Evolutionary conservation across 768 basidiomycete genomes (phyloP).

Genomic region (Tulasnella sp.): DNA sequence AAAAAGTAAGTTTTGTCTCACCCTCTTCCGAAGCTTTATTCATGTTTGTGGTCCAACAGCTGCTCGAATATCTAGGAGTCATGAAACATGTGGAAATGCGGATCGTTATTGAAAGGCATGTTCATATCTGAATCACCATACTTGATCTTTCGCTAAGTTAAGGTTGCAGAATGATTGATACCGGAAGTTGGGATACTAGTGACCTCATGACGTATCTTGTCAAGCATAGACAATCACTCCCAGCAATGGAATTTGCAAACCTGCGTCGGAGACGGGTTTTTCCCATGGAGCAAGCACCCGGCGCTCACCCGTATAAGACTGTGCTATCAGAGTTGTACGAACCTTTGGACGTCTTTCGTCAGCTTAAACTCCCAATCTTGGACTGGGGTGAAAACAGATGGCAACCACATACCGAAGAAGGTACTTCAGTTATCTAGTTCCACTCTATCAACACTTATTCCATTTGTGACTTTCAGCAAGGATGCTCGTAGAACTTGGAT

Average conservation of each 20-base stretch:
- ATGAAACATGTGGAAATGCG: conserved; percentile 87
- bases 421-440: conserved; percentile 28
- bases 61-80: conserved; percentile 64
- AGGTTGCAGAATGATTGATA: conserved; percentile 60
- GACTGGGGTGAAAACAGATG: conserved; percentile 84
- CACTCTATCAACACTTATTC: not conserved
- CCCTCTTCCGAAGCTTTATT: not conserved
- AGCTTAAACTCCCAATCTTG: conserved; percentile 64
- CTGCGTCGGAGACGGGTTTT: conserved; percentile 62
- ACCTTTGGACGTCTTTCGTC: conserved; percentile 56
- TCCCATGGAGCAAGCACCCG: conserved; percentile 37
- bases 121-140: not conserved
- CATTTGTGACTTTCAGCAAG: not conserved
- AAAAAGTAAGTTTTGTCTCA: conserved; percentile 32
- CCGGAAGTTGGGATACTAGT: conserved; percentile 76
- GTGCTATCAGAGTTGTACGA: conserved; percentile 58
- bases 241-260: conserved; percentile 42
- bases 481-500: conserved; percentile 10
- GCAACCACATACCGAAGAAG: conserved; percentile 75
- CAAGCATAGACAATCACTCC: conserved; percentile 53
- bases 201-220: conserved; percentile 83
- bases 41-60: conserved; percentile 19
- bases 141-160: not conserved
- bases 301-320: conserved; percentile 20
- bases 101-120: conserved; percentile 75